These are phyloP conservation scores for Liquidambar formosana DNA, from an alignment of 164 flowering plant genomes.

Conservation along the genomic window DNA sequence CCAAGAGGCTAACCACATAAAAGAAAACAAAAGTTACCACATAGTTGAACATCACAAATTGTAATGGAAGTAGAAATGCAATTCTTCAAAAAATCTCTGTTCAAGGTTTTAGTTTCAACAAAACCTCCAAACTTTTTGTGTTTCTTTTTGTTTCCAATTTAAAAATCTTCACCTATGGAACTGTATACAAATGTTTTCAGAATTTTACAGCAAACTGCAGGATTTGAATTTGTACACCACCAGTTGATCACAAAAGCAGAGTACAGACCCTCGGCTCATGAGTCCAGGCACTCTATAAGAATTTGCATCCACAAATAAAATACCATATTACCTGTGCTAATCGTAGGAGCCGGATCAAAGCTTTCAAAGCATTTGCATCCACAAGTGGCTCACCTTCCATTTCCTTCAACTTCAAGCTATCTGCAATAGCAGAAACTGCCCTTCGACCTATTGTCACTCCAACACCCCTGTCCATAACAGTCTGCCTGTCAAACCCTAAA, in stretches of 20 bases:
- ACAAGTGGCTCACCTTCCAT: conserved; percentile 85
- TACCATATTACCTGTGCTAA: conserved; percentile 70
- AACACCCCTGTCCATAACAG: conserved; percentile 84
- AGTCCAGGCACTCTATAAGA: too few species aligned
- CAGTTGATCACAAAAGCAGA: too few species aligned
- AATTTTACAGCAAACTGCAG: too few species aligned
- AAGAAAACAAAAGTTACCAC: conserved; percentile 7
- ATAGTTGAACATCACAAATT: conserved; percentile 1
- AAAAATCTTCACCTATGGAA: too few species aligned
- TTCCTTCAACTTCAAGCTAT: conserved; percentile 67
- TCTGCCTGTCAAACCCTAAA: conserved; percentile 72
- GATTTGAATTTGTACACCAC: too few species aligned
- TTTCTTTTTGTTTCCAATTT: too few species aligned
- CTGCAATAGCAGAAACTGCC: conserved; percentile 55
- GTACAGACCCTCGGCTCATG: too few species aligned
- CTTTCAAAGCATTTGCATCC: conserved; percentile 76
- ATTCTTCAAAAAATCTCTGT: too few species aligned
- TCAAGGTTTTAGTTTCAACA: too few species aligned
- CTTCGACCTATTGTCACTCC: conserved; percentile 76
- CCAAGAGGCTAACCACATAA: conserved; percentile 64
- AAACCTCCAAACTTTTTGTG: too few species aligned
- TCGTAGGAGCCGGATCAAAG: conserved; percentile 75
- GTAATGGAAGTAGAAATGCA: neutral
- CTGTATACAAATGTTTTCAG: too few species aligned
- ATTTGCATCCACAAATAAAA: too few species aligned